phyloP scores from a whole-genome alignment of 257 asterid species.

The Gentiana dahurica region DNA sequence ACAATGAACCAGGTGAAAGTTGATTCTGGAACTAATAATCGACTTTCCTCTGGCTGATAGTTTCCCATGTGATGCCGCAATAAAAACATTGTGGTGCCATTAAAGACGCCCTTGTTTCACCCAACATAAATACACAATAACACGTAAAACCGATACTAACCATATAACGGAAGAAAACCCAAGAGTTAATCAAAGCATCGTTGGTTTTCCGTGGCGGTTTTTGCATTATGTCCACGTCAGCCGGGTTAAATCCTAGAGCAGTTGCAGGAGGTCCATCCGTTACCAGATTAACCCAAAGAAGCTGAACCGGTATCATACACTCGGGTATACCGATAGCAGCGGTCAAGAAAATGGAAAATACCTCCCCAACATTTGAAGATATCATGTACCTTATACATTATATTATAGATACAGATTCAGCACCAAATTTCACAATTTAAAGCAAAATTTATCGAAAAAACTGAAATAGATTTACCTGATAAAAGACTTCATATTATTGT shows the following conservation, averaged over 20 bases:
- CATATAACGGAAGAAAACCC: constrained; percentile 86
- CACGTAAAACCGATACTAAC: constrained; percentile 19
- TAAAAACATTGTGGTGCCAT: not conserved
- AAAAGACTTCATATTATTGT: constrained; percentile 91
- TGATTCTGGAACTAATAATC: not conserved
- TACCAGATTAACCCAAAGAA: constrained; percentile 87
- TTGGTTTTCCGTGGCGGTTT: constrained; percentile 74
- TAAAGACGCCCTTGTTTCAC: too few relatives aligned
- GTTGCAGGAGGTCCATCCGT: constrained; percentile 99
- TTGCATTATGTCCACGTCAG: constrained; percentile 80
- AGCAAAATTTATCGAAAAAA: not conserved
- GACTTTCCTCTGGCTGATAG: not conserved
- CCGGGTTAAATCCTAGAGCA: constrained; percentile 75
- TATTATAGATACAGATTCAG: constrained; percentile 5
- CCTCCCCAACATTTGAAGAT: constrained; percentile 88
- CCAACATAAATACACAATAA: not conserved
- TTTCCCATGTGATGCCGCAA: not conserved
- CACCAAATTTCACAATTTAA: constrained; percentile 5
- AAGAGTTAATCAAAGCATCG: constrained; percentile 65
- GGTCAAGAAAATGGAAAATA: constrained; percentile 72
- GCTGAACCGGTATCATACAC: constrained; percentile 84
- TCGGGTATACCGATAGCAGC: constrained; percentile 86
- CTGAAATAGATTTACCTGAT: constrained; percentile 40
- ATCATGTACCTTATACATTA: constrained; percentile 67
- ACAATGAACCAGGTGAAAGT: not conserved